phyloP scores from a whole-genome alignment of 2,329 filamentous ascomycete genomes.

The Albophoma yamanashiensis region DNA sequence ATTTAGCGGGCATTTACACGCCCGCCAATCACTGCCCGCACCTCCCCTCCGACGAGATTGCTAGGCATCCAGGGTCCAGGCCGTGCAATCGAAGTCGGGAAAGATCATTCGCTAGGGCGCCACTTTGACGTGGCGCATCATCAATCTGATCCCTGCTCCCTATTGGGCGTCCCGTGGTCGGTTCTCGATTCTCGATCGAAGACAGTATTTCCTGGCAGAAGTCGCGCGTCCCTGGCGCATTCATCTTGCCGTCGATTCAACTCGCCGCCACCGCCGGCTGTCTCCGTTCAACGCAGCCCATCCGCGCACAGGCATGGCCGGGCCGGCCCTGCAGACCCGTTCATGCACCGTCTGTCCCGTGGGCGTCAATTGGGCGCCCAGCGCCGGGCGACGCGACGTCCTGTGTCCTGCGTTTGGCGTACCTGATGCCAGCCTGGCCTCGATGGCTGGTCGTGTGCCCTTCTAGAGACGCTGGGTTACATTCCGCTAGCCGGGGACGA shows the following conservation, averaged over 20 bases:
- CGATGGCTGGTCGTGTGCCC: background rate
- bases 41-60: background rate
- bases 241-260: background rate
- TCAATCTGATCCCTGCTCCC: background rate
- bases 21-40: background rate
- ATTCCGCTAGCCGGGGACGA: background rate
- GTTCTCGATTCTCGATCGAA: background rate
- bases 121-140: background rate
- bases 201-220: too few species aligned
- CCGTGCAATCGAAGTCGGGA: background rate
- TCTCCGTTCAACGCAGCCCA: background rate
- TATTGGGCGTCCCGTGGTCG: background rate
- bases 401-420: background rate
- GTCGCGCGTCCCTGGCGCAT: background rate
- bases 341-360: background rate
- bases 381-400: background rate
- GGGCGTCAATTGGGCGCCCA: background rate
- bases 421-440: background rate
- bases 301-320: background rate
- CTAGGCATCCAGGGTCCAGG: background rate
- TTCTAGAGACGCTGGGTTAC: background rate
- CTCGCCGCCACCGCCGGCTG: background rate
- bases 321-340: background rate
- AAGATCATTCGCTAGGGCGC: background rate
- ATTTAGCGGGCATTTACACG: background rate